A percentile compares a stretch with the other conserved stretches of the same genome.
These are phyloP conservation scores for Cryptococcus sp. DNA, from an alignment of 1,284 basidiomycete species.

Conservation along the genomic window DNA sequence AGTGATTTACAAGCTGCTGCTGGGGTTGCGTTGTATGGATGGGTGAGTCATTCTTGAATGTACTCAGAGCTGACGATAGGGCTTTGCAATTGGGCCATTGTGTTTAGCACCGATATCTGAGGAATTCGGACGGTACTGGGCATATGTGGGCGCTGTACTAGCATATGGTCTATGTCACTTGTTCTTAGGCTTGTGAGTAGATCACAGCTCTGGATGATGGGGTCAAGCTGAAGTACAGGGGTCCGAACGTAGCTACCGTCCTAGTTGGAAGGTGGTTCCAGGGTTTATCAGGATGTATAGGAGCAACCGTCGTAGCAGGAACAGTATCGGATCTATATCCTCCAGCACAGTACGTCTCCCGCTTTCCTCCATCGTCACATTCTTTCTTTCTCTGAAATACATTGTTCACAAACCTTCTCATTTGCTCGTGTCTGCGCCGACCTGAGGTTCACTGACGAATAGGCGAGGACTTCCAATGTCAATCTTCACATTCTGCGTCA, in stretches of 20 bases:
- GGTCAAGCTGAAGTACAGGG: slow-evolving; percentile 47
- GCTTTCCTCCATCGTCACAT: no score
- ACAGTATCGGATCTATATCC: slow-evolving; percentile 68
- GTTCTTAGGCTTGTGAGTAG: slow-evolving; percentile 59
- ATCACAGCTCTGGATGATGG: background rate
- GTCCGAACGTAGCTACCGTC: slow-evolving; percentile 65
- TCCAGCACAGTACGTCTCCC: slow-evolving; percentile 55
- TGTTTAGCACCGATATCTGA: slow-evolving; percentile 70
- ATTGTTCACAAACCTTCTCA: no score
- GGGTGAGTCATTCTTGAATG: slow-evolving; percentile 17
- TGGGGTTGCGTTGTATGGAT: slow-evolving; percentile 59
- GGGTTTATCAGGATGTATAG: slow-evolving; percentile 61
- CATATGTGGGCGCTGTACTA: slow-evolving; percentile 60
- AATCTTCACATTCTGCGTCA: slow-evolving; percentile 58
- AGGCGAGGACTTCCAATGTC: slow-evolving; percentile 62
- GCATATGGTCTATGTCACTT: slow-evolving; percentile 61
- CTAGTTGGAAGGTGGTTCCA: slow-evolving; percentile 63
- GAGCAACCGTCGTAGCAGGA: slow-evolving; percentile 71
- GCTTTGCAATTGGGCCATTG: slow-evolving; percentile 66
- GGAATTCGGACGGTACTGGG: slow-evolving; percentile 66
- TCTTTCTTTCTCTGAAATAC: no score
- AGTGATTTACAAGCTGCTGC: slow-evolving; percentile 59
- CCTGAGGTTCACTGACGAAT: background rate
- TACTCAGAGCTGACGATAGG: slow-evolving; percentile 45
- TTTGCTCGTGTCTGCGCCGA: no score